Base-by-base conservation (phyloP, 306 rosid genomes). In the Canavalia gladiata region DNA sequence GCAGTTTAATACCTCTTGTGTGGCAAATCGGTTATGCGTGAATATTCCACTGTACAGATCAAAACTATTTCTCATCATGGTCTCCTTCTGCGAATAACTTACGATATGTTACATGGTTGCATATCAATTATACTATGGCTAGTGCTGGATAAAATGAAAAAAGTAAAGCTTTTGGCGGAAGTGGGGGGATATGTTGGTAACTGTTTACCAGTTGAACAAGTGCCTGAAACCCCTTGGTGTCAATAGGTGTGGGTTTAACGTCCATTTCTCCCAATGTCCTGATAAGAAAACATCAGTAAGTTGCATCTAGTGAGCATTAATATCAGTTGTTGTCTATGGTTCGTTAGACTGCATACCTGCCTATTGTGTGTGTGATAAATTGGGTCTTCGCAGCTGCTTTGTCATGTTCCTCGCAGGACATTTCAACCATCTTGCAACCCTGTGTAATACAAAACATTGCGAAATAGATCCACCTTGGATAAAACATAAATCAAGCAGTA, bases 371-470 rank as follows among this genome's bases (percentile, higher is more conserved):
- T 6, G 96, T 86, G 46, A 89, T 56, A 72, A 91, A 89, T 77
- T 91, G 96, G 82, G 90, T 89, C 76, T 75, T 88, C 0, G 96
- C 93, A 57, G 93, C 92, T 52, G 85, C 30, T 83, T 74, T 83
- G 81, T 91, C 96, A 74, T 91, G 96, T 62, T 88, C 96, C 79
- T 86, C 89, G 57, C 93, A 89, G 41, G 91, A 50, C 89, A 91
- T 89, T 65, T 88, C 81, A 11, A 88, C 77, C 96, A 91, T 91
- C 70, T 60, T 85, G 84, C 96, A 91, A 76, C 96, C 96, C 93
- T 89, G 63, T 4, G 6, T 30, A 63, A 65, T 39, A 57, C 49
- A 39, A 54, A 41, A 55, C 9, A 34, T 30, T 0, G 3, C 1
- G 4, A 66, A 29, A 52, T 54, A 46, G 31, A 49, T 29, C 51